These are phyloP conservation scores for Hypoxylon sp. DNA, from an alignment of 2,329 filamentous ascomycete species.

Conservation along the genomic window DNA sequence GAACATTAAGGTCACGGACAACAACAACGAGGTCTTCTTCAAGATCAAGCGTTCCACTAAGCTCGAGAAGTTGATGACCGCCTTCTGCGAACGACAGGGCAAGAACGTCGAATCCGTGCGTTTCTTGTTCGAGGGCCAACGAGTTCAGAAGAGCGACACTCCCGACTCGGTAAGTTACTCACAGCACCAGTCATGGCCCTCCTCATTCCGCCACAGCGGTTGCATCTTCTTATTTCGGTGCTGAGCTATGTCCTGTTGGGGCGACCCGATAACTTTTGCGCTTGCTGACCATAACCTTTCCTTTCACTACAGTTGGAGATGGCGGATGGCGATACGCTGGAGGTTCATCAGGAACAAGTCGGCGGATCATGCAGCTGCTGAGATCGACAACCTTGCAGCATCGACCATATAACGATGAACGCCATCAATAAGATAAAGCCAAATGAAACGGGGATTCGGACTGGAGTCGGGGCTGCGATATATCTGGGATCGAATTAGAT, in stretches of 20 bases:
- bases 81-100: constrained; percentile 96
- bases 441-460: constrained; percentile 22
- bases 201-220: not conserved
- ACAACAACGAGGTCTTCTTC: constrained; percentile 99
- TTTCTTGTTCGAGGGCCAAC: constrained; percentile 95
- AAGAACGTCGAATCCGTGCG: constrained; percentile 87
- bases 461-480: constrained; percentile 25
- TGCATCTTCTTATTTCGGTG: not conserved
- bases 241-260: not conserved
- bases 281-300: constrained; percentile 39
- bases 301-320: constrained; percentile 81
- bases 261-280: constrained; percentile 5
- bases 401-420: not conserved
- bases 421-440: constrained; percentile 2
- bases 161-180: constrained; percentile 82
- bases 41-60: constrained; percentile 99
- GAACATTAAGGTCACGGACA: constrained; percentile 99
- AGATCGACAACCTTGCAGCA: constrained; percentile 11
- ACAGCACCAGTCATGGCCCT: not conserved
- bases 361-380: constrained; percentile 67
- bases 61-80: constrained; percentile 97
- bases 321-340: constrained; percentile 93
- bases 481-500: constrained; percentile 23
- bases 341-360: constrained; percentile 98
- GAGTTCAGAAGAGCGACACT: constrained; percentile 89